phyloP scores from a whole-genome alignment of 1,139 yeast genomes.

The Kodamaea plutei region DNA sequence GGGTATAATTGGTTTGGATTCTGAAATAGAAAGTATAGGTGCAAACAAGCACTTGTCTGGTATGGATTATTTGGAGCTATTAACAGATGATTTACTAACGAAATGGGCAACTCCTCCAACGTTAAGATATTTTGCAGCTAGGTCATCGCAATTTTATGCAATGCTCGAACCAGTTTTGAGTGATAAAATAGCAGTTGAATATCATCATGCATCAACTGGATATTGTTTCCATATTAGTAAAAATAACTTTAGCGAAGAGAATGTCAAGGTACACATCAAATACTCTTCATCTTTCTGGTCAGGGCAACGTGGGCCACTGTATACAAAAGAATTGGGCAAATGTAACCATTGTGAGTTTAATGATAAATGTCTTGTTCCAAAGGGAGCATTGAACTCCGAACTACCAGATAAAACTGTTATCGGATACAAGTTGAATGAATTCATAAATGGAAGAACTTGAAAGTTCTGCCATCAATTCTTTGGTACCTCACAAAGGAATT shows the following conservation, averaged over 20 bases:
- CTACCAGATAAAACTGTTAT: conserved; percentile 6
- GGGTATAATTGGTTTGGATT: conserved; percentile 13
- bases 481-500: too few relatives aligned
- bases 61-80: too few relatives aligned
- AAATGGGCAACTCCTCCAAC: conserved; percentile 56
- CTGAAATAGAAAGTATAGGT: conserved; percentile 14
- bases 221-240: conserved; percentile 33
- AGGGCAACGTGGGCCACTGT: conserved; percentile 45
- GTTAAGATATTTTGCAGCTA: conserved; percentile 50
- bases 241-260: conserved; percentile 31
- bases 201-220: conserved; percentile 37
- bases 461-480: too few relatives aligned
- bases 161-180: conserved; percentile 24
- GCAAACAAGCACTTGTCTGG: too few relatives aligned
- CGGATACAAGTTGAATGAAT: conserved; percentile 12
- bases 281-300: conserved; percentile 49
- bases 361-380: conserved; percentile 30
- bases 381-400: conserved; percentile 12
- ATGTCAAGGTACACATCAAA: conserved; percentile 23
- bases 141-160: conserved; percentile 48
- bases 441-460: conserved; percentile 6
- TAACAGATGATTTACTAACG: conserved; percentile 19
- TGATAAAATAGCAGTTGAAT: conserved; percentile 45
- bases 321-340: conserved; percentile 30
- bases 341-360: conserved; percentile 56